A percentile compares a stretch with the other conserved stretches of the same genome.
Conservation (phyloP, 1,284 basidiomycete species). For the Lentinula novae-zelandiae region DNA sequence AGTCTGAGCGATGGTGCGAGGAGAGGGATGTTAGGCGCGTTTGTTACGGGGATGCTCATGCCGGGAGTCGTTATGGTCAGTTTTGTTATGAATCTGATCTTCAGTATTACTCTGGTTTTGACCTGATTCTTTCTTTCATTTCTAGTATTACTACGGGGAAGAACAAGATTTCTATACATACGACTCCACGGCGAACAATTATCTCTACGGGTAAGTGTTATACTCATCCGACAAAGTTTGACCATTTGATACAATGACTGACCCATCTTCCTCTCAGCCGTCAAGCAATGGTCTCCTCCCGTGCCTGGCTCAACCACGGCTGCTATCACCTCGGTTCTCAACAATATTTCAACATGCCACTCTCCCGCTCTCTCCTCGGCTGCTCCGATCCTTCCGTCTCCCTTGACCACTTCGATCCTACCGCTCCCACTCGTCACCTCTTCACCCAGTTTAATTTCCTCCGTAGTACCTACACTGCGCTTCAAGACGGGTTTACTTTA, state of each 20-base stretch:
- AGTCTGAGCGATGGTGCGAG: conserved; percentile 82
- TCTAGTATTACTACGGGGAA: conserved; percentile 79
- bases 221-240: background rate
- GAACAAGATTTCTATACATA: conserved; percentile 85
- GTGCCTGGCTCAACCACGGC: conserved; percentile 88
- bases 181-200: conserved; percentile 83
- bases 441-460: conserved; percentile 72
- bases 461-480: conserved; percentile 61
- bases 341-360: conserved; percentile 88
- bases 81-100: too few species aligned
- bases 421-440: conserved; percentile 68
- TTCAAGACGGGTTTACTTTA: conserved; percentile 84
- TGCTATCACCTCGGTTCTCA: conserved; percentile 85
- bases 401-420: conserved; percentile 91
- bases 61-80: conserved; percentile 80
- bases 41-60: conserved; percentile 80
- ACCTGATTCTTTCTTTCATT: conserved; percentile 5
- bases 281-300: conserved; percentile 83
- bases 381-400: conserved; percentile 87
- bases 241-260: background rate
- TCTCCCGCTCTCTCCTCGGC: conserved; percentile 73
- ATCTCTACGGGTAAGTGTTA: conserved; percentile 70
- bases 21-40: conserved; percentile 69
- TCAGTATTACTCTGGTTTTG: background rate
- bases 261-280: conserved; percentile 48